Evolutionary conservation across 108 stramenopile species (phyloP).

Genomic region (Pseudonitzschia delicatissima): DNA sequence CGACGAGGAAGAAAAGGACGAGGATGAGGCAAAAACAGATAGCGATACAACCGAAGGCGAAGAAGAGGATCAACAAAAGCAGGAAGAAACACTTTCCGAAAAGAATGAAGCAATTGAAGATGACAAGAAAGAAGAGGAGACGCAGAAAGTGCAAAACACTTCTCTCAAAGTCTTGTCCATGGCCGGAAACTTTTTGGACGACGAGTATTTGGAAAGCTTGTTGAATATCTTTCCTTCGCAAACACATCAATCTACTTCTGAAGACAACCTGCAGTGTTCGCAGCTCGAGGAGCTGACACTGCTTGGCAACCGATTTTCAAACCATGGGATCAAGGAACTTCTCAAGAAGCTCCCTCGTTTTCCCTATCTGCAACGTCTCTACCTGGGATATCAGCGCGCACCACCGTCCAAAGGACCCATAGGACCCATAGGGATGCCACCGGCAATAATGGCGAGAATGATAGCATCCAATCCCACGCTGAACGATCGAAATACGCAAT

Average conservation of each 20-base stretch:
- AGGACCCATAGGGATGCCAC: too few species aligned
- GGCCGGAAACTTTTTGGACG: constrained; percentile 25
- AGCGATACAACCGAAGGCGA: not conserved
- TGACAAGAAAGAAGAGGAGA: constrained; percentile 3
- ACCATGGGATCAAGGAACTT: constrained; percentile 13
- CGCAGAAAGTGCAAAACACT: constrained; percentile 8
- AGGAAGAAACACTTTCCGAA: not conserved
- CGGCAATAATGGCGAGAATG: not conserved
- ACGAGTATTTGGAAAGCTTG: constrained; percentile 20
- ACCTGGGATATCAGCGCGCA: constrained; percentile 20
- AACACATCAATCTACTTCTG: not conserved
- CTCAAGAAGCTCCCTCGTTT: constrained; percentile 14
- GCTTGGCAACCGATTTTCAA: constrained; percentile 31
- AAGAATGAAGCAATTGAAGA: not conserved
- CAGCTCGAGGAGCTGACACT: constrained; percentile 26
- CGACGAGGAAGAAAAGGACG: constrained; percentile 2
- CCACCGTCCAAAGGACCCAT: not conserved
- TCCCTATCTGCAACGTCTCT: constrained; percentile 9
- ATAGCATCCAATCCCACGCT: not conserved
- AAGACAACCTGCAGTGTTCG: constrained; percentile 2
- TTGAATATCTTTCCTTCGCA: constrained; percentile 20
- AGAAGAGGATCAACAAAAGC: not conserved
- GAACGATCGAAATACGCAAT: not conserved
- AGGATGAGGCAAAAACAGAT: not conserved
- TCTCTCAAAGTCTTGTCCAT: constrained; percentile 24